Conservation (phyloP, 1,284 basidiomycete genomes). For the Ustilago trichophora region DNA sequence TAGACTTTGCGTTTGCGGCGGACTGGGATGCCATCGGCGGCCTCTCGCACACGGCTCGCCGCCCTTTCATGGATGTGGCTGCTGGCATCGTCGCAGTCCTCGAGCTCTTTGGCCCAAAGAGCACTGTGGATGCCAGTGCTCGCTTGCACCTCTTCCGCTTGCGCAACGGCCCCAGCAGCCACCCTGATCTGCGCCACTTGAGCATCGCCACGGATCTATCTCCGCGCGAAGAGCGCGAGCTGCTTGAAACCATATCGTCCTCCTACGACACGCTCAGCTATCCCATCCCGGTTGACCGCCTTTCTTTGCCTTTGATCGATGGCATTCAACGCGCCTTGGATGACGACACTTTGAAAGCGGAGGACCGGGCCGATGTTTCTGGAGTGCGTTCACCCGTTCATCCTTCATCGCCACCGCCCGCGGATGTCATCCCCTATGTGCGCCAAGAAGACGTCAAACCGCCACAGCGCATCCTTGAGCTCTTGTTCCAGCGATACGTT, state of each 20-base stretch:
- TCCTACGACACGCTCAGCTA: slow-evolving; percentile 35
- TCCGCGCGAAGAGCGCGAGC: slow-evolving; percentile 11
- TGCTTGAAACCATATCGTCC: slow-evolving; percentile 16
- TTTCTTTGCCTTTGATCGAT: slow-evolving; percentile 17
- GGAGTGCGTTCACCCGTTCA: slow-evolving; percentile 3
- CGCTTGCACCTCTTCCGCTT: slow-evolving; percentile 31
- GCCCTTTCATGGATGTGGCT: slow-evolving; percentile 41
- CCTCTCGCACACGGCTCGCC: slow-evolving; percentile 15
- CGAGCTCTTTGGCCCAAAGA: slow-evolving; percentile 7
- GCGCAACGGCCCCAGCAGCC: neutral
- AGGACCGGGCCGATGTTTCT: neutral
- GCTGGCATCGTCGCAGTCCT: slow-evolving; percentile 33
- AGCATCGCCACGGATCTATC: slow-evolving; percentile 28
- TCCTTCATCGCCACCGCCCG: neutral
- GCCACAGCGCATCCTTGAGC: slow-evolving; percentile 7
- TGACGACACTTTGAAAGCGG: neutral
- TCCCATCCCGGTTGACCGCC: slow-evolving; percentile 37
- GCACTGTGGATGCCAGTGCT: neutral
- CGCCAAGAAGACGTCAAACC: slow-evolving; percentile 33
- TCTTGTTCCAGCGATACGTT: slow-evolving; percentile 25
- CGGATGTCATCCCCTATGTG: slow-evolving; percentile 18
- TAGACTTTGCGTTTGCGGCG: slow-evolving; percentile 30
- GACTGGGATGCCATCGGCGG: slow-evolving; percentile 40
- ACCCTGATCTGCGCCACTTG: slow-evolving; percentile 27
- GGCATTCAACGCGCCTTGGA: slow-evolving; percentile 7